Conservation (phyloP, 495 filamentous ascomycete species). For the Aspergillus incahuasiensis region DNA sequence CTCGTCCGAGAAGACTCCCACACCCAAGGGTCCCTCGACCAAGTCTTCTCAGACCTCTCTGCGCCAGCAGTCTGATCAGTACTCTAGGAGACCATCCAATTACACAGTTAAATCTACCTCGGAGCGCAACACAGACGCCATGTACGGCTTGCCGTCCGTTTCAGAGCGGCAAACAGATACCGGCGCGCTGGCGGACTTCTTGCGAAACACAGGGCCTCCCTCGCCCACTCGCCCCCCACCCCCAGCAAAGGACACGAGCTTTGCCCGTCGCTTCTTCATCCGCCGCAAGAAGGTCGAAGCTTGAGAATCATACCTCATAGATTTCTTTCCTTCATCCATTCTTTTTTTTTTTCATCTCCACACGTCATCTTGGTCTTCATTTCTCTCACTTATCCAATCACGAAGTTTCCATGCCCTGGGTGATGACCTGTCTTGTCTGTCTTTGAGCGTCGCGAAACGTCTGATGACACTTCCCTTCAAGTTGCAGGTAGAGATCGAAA, state of each 20-base stretch:
- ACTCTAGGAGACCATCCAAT: constrained; percentile 24
- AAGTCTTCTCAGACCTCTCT: constrained; percentile 34
- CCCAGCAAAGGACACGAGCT: constrained; percentile 24
- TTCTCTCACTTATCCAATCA: constrained; percentile 9
- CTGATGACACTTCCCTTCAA: constrained; percentile 31
- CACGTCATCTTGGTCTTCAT: background rate
- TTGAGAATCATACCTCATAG: constrained; percentile 16
- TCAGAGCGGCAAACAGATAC: constrained; percentile 47
- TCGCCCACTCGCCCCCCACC: constrained; percentile 22
- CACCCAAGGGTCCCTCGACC: background rate
- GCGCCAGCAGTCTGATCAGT: constrained; percentile 27
- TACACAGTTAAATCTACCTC: constrained; percentile 42
- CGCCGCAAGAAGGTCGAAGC: constrained; percentile 42
- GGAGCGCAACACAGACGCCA: constrained; percentile 30
- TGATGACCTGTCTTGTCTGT: constrained; percentile 31
- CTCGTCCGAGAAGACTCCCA: constrained; percentile 22
- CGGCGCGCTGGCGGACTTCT: constrained; percentile 73
- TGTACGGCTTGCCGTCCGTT: constrained; percentile 18
- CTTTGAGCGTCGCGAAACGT: constrained; percentile 32
- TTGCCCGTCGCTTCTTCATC: constrained; percentile 39
- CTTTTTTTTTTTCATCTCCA: constrained; percentile 5
- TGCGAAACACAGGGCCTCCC: constrained; percentile 73
- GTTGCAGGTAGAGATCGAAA: constrained; percentile 6
- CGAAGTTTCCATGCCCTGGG: constrained; percentile 18
- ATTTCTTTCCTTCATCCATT: background rate